Percentiles rank a stretch among this genome's conserved stretches.
Evolutionary conservation across 2,329 filamentous ascomycete species (phyloP).

Genomic region (Cercospora zeina): DNA sequence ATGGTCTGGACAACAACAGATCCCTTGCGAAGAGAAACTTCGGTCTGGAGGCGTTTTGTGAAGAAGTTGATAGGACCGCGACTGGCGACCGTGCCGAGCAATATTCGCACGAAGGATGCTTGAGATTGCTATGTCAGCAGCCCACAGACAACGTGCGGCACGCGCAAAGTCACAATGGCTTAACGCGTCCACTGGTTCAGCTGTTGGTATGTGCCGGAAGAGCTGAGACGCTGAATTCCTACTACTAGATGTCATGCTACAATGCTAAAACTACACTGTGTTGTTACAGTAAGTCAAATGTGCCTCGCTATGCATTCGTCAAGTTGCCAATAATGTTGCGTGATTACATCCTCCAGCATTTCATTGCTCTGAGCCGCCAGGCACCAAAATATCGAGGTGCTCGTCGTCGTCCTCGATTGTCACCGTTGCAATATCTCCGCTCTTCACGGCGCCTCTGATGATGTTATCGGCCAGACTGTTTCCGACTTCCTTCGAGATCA

Average conservation of each 20-base stretch:
- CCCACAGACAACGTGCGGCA: background rate
- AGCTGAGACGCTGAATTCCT: background rate
- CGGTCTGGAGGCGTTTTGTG: background rate
- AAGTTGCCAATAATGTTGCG: background rate
- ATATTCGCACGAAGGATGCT: constrained; percentile 1
- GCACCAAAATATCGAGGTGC: constrained; percentile 36
- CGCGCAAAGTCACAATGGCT: background rate
- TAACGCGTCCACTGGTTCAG: background rate
- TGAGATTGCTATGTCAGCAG: constrained; percentile 2
- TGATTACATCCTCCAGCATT: background rate
- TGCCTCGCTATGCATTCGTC: constrained; percentile 1
- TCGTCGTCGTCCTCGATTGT: constrained; percentile 61
- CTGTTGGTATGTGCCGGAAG: background rate
- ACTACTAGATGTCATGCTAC: background rate
- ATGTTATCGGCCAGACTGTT: constrained; percentile 89
- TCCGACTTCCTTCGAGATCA: constrained; percentile 86
- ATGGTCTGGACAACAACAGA: background rate
- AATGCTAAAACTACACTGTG: constrained; percentile 2
- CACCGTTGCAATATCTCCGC: constrained; percentile 72
- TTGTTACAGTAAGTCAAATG: background rate
- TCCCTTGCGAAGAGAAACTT: background rate
- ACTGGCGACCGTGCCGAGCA: background rate
- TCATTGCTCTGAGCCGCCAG: background rate
- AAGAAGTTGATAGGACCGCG: background rate
- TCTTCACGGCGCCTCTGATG: constrained; percentile 78